Conservation (phyloP, 352 stramenopile genomes). For the Phytophthora pistaciae region DNA sequence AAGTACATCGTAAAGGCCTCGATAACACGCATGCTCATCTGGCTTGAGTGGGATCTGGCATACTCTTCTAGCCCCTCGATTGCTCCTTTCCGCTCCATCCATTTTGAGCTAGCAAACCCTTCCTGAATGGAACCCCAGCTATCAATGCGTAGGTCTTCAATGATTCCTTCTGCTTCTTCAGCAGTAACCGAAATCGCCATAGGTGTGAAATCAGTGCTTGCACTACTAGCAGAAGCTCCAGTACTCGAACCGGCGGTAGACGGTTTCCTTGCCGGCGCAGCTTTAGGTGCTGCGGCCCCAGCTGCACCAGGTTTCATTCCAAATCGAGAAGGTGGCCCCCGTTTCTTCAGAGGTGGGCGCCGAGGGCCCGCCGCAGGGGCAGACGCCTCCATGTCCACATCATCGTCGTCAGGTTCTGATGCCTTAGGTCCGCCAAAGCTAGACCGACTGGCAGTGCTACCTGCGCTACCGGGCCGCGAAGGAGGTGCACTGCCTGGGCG, state of each 20-base stretch:
- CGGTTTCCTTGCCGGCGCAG: conserved; percentile 41
- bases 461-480: conserved; percentile 41
- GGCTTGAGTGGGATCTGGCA: conserved; percentile 52
- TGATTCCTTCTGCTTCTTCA: conserved; percentile 74
- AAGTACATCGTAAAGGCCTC: conserved; percentile 83
- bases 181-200: conserved; percentile 68
- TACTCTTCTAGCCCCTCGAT: conserved; percentile 79
- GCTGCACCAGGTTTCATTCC: conserved; percentile 50
- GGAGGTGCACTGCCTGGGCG: conserved; percentile 38
- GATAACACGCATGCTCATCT: conserved; percentile 70
- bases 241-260: conserved; percentile 13
- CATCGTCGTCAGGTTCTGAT: conserved; percentile 21
- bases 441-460: conserved; percentile 34
- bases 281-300: conserved; percentile 29
- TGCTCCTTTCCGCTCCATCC: conserved; percentile 83
- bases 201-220: conserved; percentile 64
- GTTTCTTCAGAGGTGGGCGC: conserved; percentile 51
- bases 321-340: conserved; percentile 59
- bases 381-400: conserved; percentile 45
- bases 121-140: conserved; percentile 61
- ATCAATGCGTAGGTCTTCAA: conserved; percentile 69
- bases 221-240: conserved; percentile 23
- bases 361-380: conserved; percentile 13
- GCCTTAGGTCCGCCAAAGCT: conserved; percentile 25
- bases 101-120: conserved; percentile 80